These are phyloP conservation scores for Aspergillus sp. DNA, from an alignment of 2,329 filamentous ascomycete species.

Conservation along the genomic window DNA sequence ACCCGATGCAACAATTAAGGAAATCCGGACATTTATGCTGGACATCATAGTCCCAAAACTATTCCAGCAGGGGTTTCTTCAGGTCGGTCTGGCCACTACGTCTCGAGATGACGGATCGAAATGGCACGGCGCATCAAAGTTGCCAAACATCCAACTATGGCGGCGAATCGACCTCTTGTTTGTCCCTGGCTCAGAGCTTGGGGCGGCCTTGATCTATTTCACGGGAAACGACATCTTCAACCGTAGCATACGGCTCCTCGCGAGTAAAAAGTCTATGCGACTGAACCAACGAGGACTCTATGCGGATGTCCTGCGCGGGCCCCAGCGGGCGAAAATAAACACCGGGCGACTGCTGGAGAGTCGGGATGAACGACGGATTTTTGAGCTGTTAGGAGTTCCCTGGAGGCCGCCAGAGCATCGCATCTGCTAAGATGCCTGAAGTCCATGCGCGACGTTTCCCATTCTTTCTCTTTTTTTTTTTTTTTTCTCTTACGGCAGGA, in stretches of 20 bases:
- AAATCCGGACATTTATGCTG: constrained; percentile 67
- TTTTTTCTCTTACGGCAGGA: constrained; percentile 6
- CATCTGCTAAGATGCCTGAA: constrained; percentile 62
- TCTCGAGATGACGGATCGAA: constrained; percentile 68
- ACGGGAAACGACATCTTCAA: constrained; percentile 97
- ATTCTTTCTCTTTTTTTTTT: background rate
- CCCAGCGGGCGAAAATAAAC: constrained; percentile 22
- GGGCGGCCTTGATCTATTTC: constrained; percentile 90
- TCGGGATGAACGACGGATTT: constrained; percentile 26
- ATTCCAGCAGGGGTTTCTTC: constrained; percentile 67
- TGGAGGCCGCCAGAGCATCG: constrained; percentile 79
- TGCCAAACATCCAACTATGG: constrained; percentile 68
- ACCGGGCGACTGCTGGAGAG: constrained; percentile 25
- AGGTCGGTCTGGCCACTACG: constrained; percentile 67
- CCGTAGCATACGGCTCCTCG: constrained; percentile 78
- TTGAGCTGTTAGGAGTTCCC: constrained; percentile 25
- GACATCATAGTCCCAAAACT: constrained; percentile 67
- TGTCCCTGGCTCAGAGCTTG: constrained; percentile 77
- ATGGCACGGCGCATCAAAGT: constrained; percentile 84
- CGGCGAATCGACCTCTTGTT: constrained; percentile 82
- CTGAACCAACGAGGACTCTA: constrained; percentile 85
- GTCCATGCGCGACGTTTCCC: background rate
- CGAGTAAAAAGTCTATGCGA: constrained; percentile 78
- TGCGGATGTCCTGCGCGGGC: constrained; percentile 58
- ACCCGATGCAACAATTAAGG: constrained; percentile 58